Evolutionary conservation across 495 filamentous ascomycete species (phyloP).

Genomic region (Xylaria curta): DNA sequence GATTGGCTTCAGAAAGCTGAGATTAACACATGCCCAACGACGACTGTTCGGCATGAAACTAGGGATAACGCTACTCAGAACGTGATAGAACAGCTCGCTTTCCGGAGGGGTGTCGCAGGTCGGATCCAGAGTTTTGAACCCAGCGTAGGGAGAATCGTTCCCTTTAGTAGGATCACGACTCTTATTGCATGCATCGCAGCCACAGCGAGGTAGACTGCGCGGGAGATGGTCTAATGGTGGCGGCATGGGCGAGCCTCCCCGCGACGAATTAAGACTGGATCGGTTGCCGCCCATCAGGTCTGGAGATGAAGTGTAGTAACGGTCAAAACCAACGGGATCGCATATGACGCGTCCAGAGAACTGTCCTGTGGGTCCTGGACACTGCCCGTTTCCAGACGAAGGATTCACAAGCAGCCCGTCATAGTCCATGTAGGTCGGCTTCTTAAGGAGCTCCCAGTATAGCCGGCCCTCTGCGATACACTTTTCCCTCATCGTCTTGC

Average conservation of each 20-base stretch:
- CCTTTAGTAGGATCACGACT: slow-evolving; percentile 8
- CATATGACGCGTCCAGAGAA: slow-evolving; percentile 42
- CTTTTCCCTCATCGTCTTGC: slow-evolving; percentile 32
- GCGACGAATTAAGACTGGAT: slow-evolving; percentile 7
- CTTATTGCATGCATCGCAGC: slow-evolving; percentile 33
- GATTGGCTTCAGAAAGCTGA: slow-evolving; percentile 13
- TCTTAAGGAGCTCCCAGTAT: slow-evolving; percentile 45
- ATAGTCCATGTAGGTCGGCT: slow-evolving; percentile 44
- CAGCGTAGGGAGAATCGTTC: slow-evolving; percentile 33
- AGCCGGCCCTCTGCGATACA: slow-evolving; percentile 36
- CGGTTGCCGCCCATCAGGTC: slow-evolving; percentile 2
- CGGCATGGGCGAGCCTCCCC: slow-evolving; percentile 8
- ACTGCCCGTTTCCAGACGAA: slow-evolving; percentile 19
- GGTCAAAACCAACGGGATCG: slow-evolving; percentile 41
- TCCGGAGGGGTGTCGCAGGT: slow-evolving; percentile 31
- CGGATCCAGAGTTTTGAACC: slow-evolving; percentile 40
- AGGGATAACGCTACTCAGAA: slow-evolving; percentile 35
- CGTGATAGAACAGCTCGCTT: slow-evolving; percentile 37
- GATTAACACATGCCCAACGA: slow-evolving; percentile 35
- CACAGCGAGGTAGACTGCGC: slow-evolving; percentile 34
- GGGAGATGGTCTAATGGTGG: slow-evolving; percentile 38
- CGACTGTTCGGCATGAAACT: slow-evolving; percentile 41
- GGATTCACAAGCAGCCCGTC: slow-evolving; percentile 35
- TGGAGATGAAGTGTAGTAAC: slow-evolving; percentile 26
- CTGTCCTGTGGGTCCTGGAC: slow-evolving; percentile 21